A percentile compares a stretch with the other conserved stretches of the same genome.
Conservation (phyloP, 2,329 filamentous ascomycete genomes). For the Exutisphaerella laricina region DNA sequence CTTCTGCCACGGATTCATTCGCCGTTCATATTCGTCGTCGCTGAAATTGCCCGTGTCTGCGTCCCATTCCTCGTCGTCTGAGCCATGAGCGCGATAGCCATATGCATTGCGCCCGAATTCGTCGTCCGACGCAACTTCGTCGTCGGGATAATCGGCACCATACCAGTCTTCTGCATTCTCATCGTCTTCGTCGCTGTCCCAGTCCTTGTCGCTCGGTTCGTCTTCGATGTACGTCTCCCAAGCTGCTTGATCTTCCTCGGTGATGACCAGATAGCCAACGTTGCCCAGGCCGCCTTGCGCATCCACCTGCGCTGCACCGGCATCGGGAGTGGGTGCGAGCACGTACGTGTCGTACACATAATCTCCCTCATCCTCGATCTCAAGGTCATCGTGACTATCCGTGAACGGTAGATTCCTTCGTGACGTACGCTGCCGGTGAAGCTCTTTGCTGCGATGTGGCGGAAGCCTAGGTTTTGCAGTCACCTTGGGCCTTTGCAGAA, state of each 20-base stretch:
- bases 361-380: slow-evolving; percentile 45
- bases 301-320: slow-evolving; percentile 29
- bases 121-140: slow-evolving; percentile 68
- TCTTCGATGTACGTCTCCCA: slow-evolving; percentile 55
- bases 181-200: slow-evolving; percentile 57
- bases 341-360: slow-evolving; percentile 61
- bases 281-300: slow-evolving; percentile 24
- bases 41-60: slow-evolving; percentile 29
- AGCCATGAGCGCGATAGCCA: slow-evolving; percentile 33
- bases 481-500: slow-evolving; percentile 17
- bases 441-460: slow-evolving; percentile 22
- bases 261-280: slow-evolving; percentile 47
- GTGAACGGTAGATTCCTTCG: slow-evolving; percentile 1
- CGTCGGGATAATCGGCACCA: slow-evolving; percentile 72
- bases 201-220: slow-evolving; percentile 46
- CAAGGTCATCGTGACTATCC: slow-evolving; percentile 27
- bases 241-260: slow-evolving; percentile 48
- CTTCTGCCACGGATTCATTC: slow-evolving; percentile 30
- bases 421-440: slow-evolving; percentile 21
- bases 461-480: slow-evolving; percentile 27
- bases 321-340: slow-evolving; percentile 35
- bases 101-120: slow-evolving; percentile 50
- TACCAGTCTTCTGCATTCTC: slow-evolving; percentile 73
- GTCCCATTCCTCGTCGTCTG: slow-evolving; percentile 39
- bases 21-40: slow-evolving; percentile 26